Conservation (phyloP, 2,329 filamentous ascomycete genomes). For the Trichoderma oligosporum region DNA sequence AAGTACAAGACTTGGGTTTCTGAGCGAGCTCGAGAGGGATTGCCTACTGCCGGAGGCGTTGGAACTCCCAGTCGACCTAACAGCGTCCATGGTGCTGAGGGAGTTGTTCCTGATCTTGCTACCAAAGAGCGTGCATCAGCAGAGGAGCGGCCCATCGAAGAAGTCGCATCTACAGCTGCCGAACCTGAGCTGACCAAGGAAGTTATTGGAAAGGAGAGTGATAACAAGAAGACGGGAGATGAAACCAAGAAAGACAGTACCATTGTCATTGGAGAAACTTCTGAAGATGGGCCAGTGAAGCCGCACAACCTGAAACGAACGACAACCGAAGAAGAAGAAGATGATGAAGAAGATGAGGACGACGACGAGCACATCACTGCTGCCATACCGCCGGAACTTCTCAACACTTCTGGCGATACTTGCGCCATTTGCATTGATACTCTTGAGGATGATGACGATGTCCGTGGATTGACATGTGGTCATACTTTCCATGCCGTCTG, state of each 20-base stretch:
- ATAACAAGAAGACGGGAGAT: conserved; percentile 18
- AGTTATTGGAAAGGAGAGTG: conserved; percentile 20
- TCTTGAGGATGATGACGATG: conserved; percentile 91
- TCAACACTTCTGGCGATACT: conserved; percentile 80
- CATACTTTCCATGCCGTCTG: conserved; percentile 97
- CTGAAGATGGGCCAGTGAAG: conserved; percentile 21
- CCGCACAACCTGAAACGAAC: conserved; percentile 38
- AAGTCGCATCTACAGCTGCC: conserved; percentile 20
- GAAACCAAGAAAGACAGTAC: conserved; percentile 7
- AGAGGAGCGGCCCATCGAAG: conserved; percentile 35
- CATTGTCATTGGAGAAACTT: not conserved
- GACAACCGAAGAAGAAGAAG: conserved; percentile 39
- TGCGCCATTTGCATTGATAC: conserved; percentile 96
- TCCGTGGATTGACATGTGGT: conserved; percentile 91
- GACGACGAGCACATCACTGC: conserved; percentile 79
- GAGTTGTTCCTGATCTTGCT: conserved; percentile 43
- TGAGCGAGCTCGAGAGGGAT: conserved; percentile 73
- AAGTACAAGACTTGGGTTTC: conserved; percentile 97
- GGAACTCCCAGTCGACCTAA: conserved; percentile 68
- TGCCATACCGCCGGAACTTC: conserved; percentile 74
- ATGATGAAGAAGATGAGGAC: conserved; percentile 61
- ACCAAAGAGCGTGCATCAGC: conserved; percentile 45
- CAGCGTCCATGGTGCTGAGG: conserved; percentile 67
- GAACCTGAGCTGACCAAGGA: conserved; percentile 23
- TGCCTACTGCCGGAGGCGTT: conserved; percentile 81